Percentiles rank a stretch among this genome's conserved stretches.
These are phyloP conservation scores for Penicillium sp. DNA, from an alignment of 2,329 filamentous ascomycete genomes.

Conservation along the genomic window DNA sequence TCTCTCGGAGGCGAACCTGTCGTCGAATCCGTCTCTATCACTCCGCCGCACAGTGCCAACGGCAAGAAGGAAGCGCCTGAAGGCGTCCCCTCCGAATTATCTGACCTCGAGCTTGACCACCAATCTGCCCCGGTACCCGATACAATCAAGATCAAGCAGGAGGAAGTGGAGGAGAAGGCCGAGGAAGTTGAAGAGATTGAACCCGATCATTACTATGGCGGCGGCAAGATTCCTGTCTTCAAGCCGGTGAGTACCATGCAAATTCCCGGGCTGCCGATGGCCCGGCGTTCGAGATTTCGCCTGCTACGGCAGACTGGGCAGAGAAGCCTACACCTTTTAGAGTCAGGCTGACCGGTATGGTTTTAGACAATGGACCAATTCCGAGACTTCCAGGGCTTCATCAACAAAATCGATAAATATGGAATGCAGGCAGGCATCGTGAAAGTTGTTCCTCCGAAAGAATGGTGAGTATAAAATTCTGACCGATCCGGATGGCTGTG, in stretches of 20 bases:
- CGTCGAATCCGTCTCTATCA: constrained; percentile 32
- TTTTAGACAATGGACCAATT: constrained; percentile 78
- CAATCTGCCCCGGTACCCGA: constrained; percentile 21
- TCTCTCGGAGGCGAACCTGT: constrained; percentile 19
- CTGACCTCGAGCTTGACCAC: constrained; percentile 36
- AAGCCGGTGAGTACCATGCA: constrained; percentile 56
- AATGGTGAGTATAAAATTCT: constrained; percentile 63
- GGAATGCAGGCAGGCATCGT: constrained; percentile 97
- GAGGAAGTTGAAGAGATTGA: constrained; percentile 70
- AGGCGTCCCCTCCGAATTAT: constrained; percentile 34
- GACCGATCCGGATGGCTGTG: constrained; percentile 1
- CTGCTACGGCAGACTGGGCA: not conserved
- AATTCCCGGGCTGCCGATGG: not conserved
- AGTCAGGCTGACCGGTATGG: constrained; percentile 15
- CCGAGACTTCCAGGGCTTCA: constrained; percentile 82
- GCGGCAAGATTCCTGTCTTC: constrained; percentile 80
- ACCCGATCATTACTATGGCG: constrained; percentile 79
- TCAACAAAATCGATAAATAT: constrained; percentile 81
- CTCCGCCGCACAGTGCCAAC: constrained; percentile 38
- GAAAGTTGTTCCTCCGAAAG: constrained; percentile 83
- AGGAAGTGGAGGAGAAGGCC: constrained; percentile 51
- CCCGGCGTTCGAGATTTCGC: too few relatives aligned
- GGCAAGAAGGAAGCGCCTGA: constrained; percentile 39
- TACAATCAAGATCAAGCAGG: constrained; percentile 27
- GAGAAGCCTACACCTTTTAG: not conserved